Conservation (phyloP, 208 protist species). For the Vickermania ingenoplastis region DNA sequence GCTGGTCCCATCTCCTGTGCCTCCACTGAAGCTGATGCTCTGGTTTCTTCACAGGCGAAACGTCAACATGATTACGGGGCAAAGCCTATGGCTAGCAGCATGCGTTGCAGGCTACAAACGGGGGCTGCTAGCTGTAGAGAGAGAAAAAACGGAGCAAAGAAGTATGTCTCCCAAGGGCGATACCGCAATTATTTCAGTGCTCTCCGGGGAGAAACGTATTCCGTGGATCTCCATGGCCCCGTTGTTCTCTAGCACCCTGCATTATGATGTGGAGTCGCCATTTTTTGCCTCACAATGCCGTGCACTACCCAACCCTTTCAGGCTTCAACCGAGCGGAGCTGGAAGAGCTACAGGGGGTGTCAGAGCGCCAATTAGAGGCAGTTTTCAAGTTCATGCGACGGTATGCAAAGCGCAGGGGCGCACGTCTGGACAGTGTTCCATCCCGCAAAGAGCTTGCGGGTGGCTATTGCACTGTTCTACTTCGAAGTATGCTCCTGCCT, state of each 20-base stretch:
- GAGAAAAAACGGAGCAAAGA: neutral
- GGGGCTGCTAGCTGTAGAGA: constrained; percentile 12
- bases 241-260: constrained; percentile 17
- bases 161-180: neutral
- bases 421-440: constrained; percentile 11
- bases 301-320: constrained; percentile 15
- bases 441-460: constrained; percentile 22
- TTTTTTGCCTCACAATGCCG: constrained; percentile 14
- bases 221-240: constrained; percentile 5
- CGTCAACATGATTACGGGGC: constrained; percentile 33
- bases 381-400: constrained; percentile 28
- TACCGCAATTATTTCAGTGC: neutral
- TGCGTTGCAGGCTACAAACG: constrained; percentile 24
- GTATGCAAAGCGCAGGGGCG: constrained; percentile 17
- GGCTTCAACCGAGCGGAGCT: constrained; percentile 2
- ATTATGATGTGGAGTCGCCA: constrained; percentile 19
- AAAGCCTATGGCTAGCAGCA: constrained; percentile 30
- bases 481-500: constrained; percentile 56
- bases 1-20: constrained; percentile 26
- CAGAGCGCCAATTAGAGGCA: constrained; percentile 19
- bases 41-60: constrained; percentile 23
- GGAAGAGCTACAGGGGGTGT: constrained; percentile 6
- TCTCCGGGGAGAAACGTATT: neutral
- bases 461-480: constrained; percentile 45
- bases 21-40: constrained; percentile 29